These are phyloP conservation scores for Pichia sp. DNA, from an alignment of 1,139 yeast genomes.

Conservation along the genomic window DNA sequence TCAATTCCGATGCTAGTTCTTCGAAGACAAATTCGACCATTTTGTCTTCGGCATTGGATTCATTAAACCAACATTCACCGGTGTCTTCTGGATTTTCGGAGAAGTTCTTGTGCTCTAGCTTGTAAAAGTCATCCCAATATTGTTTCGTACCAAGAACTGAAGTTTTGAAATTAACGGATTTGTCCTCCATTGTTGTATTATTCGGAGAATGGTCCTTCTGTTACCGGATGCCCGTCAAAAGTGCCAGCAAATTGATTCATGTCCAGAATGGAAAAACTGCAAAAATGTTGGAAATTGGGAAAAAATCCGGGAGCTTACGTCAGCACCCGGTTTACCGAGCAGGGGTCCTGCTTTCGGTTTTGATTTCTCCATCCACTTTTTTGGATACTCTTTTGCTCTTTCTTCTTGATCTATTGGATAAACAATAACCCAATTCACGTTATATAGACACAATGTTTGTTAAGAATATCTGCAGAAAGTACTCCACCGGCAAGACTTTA, in stretches of 20 bases:
- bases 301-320: too few relatives aligned
- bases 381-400: not conserved
- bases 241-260: too few relatives aligned
- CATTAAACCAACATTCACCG: constrained; percentile 97
- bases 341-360: too few relatives aligned
- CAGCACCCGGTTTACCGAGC: too few relatives aligned
- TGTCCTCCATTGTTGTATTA: constrained; percentile 33
- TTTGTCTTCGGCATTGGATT: constrained; percentile 83
- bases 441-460: not conserved
- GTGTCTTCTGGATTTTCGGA: constrained; percentile 72
- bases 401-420: too few relatives aligned
- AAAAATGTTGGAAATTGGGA: too few relatives aligned
- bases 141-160: constrained; percentile 78
- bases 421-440: too few relatives aligned
- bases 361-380: too few relatives aligned
- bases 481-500: constrained; percentile 36
- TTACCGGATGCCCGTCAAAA: too few relatives aligned
- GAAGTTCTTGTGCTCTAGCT: constrained; percentile 69
- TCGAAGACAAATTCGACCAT: constrained; percentile 62
- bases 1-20: constrained; percentile 29
- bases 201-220: too few relatives aligned
- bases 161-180: constrained; percentile 50
- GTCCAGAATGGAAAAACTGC: too few relatives aligned
- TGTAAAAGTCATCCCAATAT: constrained; percentile 90
- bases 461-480: constrained; percentile 1